phyloP scores from a whole-genome alignment of 169 alveolate species.

The Cryptosporidium sp. region DNA sequence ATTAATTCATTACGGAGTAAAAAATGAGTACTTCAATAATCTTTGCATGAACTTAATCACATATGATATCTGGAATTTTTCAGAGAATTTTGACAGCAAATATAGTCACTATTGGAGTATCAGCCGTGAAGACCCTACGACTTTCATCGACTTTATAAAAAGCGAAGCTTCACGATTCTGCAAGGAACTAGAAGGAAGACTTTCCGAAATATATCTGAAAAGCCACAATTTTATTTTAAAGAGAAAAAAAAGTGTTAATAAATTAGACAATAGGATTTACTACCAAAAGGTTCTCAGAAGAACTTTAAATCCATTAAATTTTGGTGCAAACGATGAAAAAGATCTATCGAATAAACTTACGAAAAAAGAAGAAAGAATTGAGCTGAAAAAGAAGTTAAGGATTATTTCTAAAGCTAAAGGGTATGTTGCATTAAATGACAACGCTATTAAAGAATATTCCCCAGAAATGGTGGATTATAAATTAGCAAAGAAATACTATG shows the following conservation, averaged over 20 bases:
- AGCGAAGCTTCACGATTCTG: slow-evolving; percentile 19
- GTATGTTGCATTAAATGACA: slow-evolving; percentile 41
- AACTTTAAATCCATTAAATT: slow-evolving; percentile 14
- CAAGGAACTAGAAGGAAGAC: slow-evolving; percentile 21
- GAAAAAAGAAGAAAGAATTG: slow-evolving; percentile 45
- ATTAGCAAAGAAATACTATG: slow-evolving; percentile 57
- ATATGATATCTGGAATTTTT: slow-evolving; percentile 52
- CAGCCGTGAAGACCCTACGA: slow-evolving; percentile 26
- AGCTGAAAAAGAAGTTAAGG: slow-evolving; percentile 33
- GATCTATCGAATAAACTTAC: background rate
- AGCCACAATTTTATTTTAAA: slow-evolving; percentile 24
- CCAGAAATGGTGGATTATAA: slow-evolving; percentile 54
- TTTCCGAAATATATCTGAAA: slow-evolving; percentile 23
- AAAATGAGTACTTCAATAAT: slow-evolving; percentile 22
- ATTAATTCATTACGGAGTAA: slow-evolving; percentile 38
- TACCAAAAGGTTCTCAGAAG: slow-evolving; percentile 19
- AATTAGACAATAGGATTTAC: background rate
- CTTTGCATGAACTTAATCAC: slow-evolving; percentile 25
- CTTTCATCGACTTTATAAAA: slow-evolving; percentile 23
- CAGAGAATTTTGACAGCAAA: slow-evolving; percentile 12
- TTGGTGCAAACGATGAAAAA: background rate
- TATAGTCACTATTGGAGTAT: background rate
- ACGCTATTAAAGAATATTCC: slow-evolving; percentile 12
- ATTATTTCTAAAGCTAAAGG: slow-evolving; percentile 73
- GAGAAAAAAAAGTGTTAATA: background rate